Evolutionary conservation across 768 basidiomycete genomes (phyloP).

Genomic region (Tylopilus subfusipes): DNA sequence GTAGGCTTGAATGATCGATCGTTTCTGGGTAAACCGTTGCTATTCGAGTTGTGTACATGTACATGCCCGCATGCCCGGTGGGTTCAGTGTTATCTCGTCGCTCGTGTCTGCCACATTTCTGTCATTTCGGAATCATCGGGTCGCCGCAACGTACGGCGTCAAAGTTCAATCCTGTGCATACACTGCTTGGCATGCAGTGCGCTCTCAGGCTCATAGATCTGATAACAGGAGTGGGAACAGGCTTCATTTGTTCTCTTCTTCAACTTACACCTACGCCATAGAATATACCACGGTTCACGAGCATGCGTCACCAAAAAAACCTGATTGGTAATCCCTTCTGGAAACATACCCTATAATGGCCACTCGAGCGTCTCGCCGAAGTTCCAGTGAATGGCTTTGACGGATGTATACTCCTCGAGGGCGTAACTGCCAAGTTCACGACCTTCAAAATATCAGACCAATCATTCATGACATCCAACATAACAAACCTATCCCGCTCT

Average conservation of each 20-base stretch:
- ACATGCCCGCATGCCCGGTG: background rate
- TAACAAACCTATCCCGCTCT: slow-evolving; percentile 72
- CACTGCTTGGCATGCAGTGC: slow-evolving; percentile 3
- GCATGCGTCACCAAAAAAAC: background rate
- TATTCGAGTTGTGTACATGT: background rate
- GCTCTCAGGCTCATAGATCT: background rate
- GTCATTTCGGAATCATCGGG: slow-evolving; percentile 14
- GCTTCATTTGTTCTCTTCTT: slow-evolving; percentile 9
- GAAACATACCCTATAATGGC: slow-evolving; percentile 67
- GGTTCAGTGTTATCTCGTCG: slow-evolving; percentile 10
- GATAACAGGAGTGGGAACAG: slow-evolving; percentile 6
- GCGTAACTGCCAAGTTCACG: slow-evolving; percentile 86
- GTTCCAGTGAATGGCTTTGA: slow-evolving; percentile 86
- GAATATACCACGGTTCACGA: background rate
- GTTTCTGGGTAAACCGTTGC: slow-evolving; percentile 1
- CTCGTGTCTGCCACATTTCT: slow-evolving; percentile 25
- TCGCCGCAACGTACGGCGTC: background rate
- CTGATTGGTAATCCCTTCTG: no score
- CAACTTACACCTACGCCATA: slow-evolving; percentile 18
- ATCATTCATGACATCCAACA: background rate
- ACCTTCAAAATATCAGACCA: slow-evolving; percentile 43
- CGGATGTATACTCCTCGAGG: slow-evolving; percentile 77
- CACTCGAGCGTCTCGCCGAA: slow-evolving; percentile 77
- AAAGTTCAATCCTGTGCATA: slow-evolving; percentile 15
- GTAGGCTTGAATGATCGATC: background rate